A percentile compares a stretch with the other conserved stretches of the same genome.
Evolutionary conservation across 768 basidiomycete species (phyloP).

Genomic region (Agrocybe praecox): DNA sequence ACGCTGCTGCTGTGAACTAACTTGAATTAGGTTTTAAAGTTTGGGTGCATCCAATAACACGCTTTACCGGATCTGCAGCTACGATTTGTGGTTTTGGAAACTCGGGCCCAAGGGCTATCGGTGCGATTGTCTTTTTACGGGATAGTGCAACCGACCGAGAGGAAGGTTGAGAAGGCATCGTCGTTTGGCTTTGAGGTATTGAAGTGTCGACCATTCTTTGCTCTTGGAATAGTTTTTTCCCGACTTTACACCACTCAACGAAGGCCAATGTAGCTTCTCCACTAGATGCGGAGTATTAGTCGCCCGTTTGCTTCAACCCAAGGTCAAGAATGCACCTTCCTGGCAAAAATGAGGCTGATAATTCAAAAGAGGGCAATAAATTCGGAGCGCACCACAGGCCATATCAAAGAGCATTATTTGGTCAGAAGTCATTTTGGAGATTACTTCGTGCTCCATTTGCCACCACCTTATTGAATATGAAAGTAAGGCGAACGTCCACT

Average conservation of each 20-base stretch:
- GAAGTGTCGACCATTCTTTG: neutral
- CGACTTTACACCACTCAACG: conserved; percentile 60
- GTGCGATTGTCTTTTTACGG: conserved; percentile 22
- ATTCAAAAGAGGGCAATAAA: neutral
- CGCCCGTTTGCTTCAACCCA: neutral
- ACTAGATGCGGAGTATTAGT: conserved; percentile 32
- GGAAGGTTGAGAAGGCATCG: neutral
- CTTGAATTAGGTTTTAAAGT: neutral
- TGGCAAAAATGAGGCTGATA: conserved; percentile 6
- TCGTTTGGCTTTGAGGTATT: conserved; percentile 1
- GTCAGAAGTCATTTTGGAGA: conserved; percentile 10
- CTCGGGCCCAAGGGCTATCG: conserved; percentile 34
- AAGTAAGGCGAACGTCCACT: neutral
- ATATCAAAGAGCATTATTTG: conserved; percentile 55
- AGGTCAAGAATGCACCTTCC: conserved; percentile 27
- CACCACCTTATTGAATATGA: conserved; percentile 33
- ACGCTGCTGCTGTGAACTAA: conserved; percentile 65
- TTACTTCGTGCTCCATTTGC: conserved; percentile 31
- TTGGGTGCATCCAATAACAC: neutral
- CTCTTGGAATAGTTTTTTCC: conserved; percentile 27
- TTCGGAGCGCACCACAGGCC: conserved; percentile 49
- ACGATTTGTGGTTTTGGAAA: conserved; percentile 34
- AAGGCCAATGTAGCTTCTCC: conserved; percentile 66
- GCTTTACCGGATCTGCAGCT: conserved; percentile 56
- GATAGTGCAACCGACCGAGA: conserved; percentile 11